Conservation (phyloP, 768 basidiomycete species). For the Termitomyces eurrhizus region DNA sequence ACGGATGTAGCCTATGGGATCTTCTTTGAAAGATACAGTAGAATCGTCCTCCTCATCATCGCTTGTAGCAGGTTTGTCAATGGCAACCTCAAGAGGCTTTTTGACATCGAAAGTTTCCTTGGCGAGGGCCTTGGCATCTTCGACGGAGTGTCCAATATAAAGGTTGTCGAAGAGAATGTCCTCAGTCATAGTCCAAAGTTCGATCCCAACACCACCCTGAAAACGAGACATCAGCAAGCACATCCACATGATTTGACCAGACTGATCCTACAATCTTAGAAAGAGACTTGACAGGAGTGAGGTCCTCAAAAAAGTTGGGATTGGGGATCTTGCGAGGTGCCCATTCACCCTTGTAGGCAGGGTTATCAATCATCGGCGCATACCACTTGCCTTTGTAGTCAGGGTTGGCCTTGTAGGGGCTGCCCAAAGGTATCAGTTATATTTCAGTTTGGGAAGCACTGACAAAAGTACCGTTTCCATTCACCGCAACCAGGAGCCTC, state of each 20-base stretch:
- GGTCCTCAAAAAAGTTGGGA: slow-evolving; percentile 89
- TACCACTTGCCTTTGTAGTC: slow-evolving; percentile 98
- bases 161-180: slow-evolving; percentile 93
- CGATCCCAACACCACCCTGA: slow-evolving; percentile 92
- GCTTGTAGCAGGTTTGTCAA: slow-evolving; percentile 48
- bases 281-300: slow-evolving; percentile 74
- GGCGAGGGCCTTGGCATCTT: slow-evolving; percentile 81
- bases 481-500: slow-evolving; percentile 92
- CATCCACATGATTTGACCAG: background rate
- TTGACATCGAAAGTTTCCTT: slow-evolving; percentile 90
- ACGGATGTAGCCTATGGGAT: slow-evolving; percentile 80
- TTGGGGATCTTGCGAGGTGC: slow-evolving; percentile 87
- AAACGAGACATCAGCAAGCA: slow-evolving; percentile 1
- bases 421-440: slow-evolving; percentile 21
- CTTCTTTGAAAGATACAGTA: slow-evolving; percentile 53
- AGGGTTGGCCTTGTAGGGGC: slow-evolving; percentile 88
- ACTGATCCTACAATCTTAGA: slow-evolving; percentile 68
- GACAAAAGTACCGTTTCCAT: slow-evolving; percentile 69
- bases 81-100: slow-evolving; percentile 72
- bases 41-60: slow-evolving; percentile 46
- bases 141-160: slow-evolving; percentile 86
- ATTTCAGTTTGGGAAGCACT: background rate
- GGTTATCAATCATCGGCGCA: slow-evolving; percentile 93
- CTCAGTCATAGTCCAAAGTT: slow-evolving; percentile 99
- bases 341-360: slow-evolving; percentile 96